Evolutionary conservation across 305 asterid genomes (phyloP).

Genomic region (Solanum aculeatissimum): DNA sequence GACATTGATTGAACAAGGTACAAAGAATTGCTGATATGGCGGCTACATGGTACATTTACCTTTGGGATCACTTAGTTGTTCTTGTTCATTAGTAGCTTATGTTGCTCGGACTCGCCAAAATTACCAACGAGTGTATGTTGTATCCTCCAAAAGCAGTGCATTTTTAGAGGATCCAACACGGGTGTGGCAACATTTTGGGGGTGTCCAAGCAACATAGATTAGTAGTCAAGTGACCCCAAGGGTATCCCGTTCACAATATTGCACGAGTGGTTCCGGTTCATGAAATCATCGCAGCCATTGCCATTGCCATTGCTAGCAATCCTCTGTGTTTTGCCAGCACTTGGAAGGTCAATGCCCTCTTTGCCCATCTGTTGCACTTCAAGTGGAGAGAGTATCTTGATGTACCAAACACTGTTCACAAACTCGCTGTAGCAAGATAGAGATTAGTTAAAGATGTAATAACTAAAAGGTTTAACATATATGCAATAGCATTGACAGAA

Average conservation of each 20-base stretch:
- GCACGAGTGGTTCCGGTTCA: conserved; percentile 36
- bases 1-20: conserved; percentile 6
- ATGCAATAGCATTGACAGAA: not conserved
- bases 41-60: conserved; percentile 21
- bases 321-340: conserved; percentile 25
- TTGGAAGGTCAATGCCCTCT: conserved; percentile 45
- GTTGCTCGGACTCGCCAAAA: not conserved
- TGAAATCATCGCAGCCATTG: conserved; percentile 38
- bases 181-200: not conserved
- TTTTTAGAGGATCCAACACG: not conserved
- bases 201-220: conserved; percentile 3
- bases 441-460: not conserved
- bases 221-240: conserved; percentile 52
- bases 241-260: conserved; percentile 45
- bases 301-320: conserved; percentile 27
- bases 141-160: not conserved
- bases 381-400: conserved; percentile 72
- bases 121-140: not conserved
- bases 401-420: conserved; percentile 73
- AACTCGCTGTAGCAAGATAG: conserved; percentile 47
- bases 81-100: not conserved
- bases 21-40: conserved; percentile 1
- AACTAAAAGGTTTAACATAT: not conserved
- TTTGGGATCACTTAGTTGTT: not conserved
- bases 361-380: conserved; percentile 84